Percentiles rank a stretch among this genome's conserved stretches.
These are phyloP conservation scores for Solanum hybrid DNA, from an alignment of 305 asterid genomes.

Conservation along the genomic window DNA sequence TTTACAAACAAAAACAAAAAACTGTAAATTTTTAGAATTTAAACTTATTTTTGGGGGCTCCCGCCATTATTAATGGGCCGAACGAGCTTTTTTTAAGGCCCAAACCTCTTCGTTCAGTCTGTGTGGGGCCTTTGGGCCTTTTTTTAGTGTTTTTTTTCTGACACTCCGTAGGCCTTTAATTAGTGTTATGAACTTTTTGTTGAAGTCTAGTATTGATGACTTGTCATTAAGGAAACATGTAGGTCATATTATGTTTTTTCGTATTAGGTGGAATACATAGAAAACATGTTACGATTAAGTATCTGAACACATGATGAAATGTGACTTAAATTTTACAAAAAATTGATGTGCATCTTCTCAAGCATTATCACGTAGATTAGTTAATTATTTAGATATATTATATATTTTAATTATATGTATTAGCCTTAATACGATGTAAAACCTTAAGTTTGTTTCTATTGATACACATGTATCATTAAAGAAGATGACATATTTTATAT, in stretches of 20 bases:
- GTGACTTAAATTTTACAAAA: neutral
- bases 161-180: too few relatives aligned
- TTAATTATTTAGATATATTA: neutral
- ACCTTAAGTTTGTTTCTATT: neutral
- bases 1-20: neutral
- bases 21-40: neutral
- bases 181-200: too few relatives aligned
- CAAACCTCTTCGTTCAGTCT: neutral
- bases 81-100: neutral
- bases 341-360: neutral
- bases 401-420: neutral
- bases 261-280: neutral
- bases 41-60: neutral
- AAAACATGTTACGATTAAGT: neutral
- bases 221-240: neutral
- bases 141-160: neutral
- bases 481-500: neutral
- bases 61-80: slow-evolving; percentile 1
- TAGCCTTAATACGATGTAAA: neutral
- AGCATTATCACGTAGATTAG: neutral
- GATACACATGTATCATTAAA: neutral
- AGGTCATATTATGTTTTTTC: neutral
- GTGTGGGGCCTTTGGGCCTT: neutral
- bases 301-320: too few relatives aligned
- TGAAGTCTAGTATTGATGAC: neutral